Percentiles rank a stretch among this genome's conserved stretches.
Conservation (phyloP, 352 stramenopile genomes). For the Globisporangium middletonii region DNA sequence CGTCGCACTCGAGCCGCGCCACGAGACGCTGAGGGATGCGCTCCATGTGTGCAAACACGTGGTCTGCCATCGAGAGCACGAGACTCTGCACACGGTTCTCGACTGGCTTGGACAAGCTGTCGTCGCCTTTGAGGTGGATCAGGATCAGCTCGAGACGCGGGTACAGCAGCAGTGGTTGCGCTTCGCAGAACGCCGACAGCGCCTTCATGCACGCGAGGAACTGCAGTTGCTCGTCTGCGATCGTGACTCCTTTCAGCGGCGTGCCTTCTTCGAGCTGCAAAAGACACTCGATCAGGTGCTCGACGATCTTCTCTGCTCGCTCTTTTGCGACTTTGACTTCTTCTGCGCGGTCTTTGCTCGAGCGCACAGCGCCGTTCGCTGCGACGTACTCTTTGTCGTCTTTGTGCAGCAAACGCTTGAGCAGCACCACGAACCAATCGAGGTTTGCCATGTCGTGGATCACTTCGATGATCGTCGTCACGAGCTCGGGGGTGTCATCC, state of each 20-base stretch:
- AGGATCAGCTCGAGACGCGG: conserved; percentile 64
- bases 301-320: conserved; percentile 60
- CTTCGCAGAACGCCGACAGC: conserved; percentile 71
- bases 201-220: conserved; percentile 75
- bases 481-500: conserved; percentile 51
- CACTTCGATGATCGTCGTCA: conserved; percentile 73
- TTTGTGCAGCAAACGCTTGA: conserved; percentile 52
- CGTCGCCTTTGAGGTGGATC: conserved; percentile 64
- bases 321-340: conserved; percentile 43
- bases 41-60: conserved; percentile 47
- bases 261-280: conserved; percentile 70
- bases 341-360: conserved; percentile 35
- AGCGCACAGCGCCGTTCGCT: conserved; percentile 13
- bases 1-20: conserved; percentile 41
- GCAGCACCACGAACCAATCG: conserved; percentile 65
- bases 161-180: conserved; percentile 45
- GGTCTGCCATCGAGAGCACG: conserved; percentile 53
- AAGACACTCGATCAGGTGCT: conserved; percentile 54
- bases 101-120: conserved; percentile 40
- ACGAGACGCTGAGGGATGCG: conserved; percentile 42
- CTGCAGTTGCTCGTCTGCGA: conserved; percentile 44
- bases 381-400: conserved; percentile 11
- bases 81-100: conserved; percentile 57
- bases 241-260: conserved; percentile 45
- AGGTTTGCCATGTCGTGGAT: conserved; percentile 64